Conservation (phyloP, 139 green algal species). For the Micractinium sp. region DNA sequence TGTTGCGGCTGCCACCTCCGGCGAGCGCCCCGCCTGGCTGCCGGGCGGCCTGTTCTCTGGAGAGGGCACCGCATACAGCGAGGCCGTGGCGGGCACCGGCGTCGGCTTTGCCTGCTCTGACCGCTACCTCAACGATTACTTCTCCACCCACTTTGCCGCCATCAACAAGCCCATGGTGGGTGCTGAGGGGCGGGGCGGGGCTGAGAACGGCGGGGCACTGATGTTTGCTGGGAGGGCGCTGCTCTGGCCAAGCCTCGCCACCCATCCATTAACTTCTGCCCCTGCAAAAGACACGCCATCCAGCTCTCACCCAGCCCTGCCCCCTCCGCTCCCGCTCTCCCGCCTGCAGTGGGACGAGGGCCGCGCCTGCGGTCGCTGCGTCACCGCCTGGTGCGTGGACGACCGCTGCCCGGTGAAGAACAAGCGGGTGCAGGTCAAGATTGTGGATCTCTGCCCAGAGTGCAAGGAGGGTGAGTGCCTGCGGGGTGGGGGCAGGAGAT, state of each 20-base stretch:
- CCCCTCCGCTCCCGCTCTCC: neutral
- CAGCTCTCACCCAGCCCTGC: neutral
- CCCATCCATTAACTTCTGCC: neutral
- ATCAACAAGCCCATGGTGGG: slow-evolving; percentile 33
- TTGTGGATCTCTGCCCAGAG: slow-evolving; percentile 27
- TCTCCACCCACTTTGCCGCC: slow-evolving; percentile 31
- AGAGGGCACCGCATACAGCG: slow-evolving; percentile 32
- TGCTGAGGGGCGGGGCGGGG: too few species aligned
- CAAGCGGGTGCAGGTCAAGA: slow-evolving; percentile 12
- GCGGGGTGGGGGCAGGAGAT: neutral
- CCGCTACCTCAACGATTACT: slow-evolving; percentile 37
- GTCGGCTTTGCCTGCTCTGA: slow-evolving; percentile 29
- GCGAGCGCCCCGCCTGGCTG: neutral
- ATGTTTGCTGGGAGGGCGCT: too few species aligned
- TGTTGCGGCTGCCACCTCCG: neutral
- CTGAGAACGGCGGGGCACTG: neutral
- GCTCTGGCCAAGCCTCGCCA: neutral
- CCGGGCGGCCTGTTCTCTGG: neutral
- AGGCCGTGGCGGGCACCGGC: slow-evolving; percentile 14
- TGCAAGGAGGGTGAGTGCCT: slow-evolving; percentile 12
- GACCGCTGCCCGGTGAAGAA: neutral
- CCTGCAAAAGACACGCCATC: neutral
- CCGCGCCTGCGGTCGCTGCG: slow-evolving; percentile 13
- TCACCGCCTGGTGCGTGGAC: slow-evolving; percentile 30
- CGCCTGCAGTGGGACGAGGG: slow-evolving; percentile 21